Percentiles rank a stretch among this genome's conserved stretches.
Evolutionary conservation across 192 early-diverging fungal species (phyloP).

Genomic region (Mortierella alpina): DNA sequence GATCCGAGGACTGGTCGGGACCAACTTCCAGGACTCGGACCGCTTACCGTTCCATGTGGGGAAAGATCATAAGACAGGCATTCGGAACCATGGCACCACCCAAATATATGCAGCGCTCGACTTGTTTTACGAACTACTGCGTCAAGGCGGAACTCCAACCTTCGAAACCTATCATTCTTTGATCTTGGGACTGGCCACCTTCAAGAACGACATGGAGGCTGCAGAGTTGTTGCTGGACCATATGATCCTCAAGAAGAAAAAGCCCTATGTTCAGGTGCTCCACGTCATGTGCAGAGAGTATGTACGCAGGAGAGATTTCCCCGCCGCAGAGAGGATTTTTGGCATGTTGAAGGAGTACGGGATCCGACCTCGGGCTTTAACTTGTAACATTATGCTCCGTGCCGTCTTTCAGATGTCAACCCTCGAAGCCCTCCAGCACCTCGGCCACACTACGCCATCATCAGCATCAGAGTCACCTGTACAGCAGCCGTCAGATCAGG

Average conservation of each 20-base stretch:
- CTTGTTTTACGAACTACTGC: constrained; percentile 38
- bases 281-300: constrained; percentile 51
- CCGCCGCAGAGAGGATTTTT: constrained; percentile 43
- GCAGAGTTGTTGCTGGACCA: constrained; percentile 46
- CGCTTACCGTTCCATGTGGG: background rate
- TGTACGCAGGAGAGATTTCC: constrained; percentile 15
- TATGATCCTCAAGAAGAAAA: constrained; percentile 36
- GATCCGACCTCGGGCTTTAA: constrained; percentile 30
- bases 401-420: constrained; percentile 36
- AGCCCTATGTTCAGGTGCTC: constrained; percentile 42
- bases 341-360: constrained; percentile 36
- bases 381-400: constrained; percentile 36
- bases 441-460: background rate
- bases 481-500: background rate
- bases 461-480: background rate
- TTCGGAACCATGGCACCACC: constrained; percentile 21
- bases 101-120: constrained; percentile 43
- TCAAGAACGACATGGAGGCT: constrained; percentile 53
- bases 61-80: constrained; percentile 7
- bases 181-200: constrained; percentile 26
- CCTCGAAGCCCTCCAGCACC: constrained; percentile 15
- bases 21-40: constrained; percentile 16
- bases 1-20: constrained; percentile 38
- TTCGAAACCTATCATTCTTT: constrained; percentile 50
- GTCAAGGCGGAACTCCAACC: constrained; percentile 26